A percentile compares a stretch with the other conserved stretches of the same genome.
phyloP scores from a whole-genome alignment of 345 rosid genomes.

The Hibiscus trionum region DNA sequence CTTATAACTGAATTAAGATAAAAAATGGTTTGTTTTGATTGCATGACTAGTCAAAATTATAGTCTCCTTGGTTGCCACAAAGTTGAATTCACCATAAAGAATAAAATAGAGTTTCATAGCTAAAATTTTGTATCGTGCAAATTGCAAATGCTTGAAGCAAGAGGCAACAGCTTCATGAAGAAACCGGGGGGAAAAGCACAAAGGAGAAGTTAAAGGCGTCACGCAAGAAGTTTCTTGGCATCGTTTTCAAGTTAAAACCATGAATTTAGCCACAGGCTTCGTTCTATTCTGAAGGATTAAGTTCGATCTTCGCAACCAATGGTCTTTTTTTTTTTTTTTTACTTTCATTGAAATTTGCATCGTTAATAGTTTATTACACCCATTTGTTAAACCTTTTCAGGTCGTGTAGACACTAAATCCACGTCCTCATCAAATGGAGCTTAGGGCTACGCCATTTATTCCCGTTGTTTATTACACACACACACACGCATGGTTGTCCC shows the following conservation, averaged over 20 bases:
- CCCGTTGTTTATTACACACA: too few species aligned
- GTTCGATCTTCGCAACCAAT: too few species aligned
- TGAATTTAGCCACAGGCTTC: too few species aligned
- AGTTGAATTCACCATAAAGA: background rate
- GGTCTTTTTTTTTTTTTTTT: too few species aligned
- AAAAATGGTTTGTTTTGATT: background rate
- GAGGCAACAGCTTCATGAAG: background rate
- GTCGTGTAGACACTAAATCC: background rate
- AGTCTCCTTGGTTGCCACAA: conserved; percentile 5
- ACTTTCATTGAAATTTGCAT: too few species aligned
- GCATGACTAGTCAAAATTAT: background rate
- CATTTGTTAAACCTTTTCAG: too few species aligned
- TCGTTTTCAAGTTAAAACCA: background rate
- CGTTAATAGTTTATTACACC: too few species aligned
- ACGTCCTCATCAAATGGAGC: background rate
- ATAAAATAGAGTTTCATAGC: background rate
- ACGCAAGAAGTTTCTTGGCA: background rate
- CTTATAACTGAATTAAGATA: too few species aligned
- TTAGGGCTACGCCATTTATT: background rate
- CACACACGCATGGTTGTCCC: too few species aligned
- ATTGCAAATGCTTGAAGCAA: conserved; percentile 9
- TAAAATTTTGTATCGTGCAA: background rate
- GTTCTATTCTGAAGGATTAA: too few species aligned
- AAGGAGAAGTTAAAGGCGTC: conserved; percentile 4
- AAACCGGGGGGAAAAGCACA: background rate